Conservation (phyloP, 2,329 filamentous ascomycete species). For the Ceratocystis cubensis region DNA sequence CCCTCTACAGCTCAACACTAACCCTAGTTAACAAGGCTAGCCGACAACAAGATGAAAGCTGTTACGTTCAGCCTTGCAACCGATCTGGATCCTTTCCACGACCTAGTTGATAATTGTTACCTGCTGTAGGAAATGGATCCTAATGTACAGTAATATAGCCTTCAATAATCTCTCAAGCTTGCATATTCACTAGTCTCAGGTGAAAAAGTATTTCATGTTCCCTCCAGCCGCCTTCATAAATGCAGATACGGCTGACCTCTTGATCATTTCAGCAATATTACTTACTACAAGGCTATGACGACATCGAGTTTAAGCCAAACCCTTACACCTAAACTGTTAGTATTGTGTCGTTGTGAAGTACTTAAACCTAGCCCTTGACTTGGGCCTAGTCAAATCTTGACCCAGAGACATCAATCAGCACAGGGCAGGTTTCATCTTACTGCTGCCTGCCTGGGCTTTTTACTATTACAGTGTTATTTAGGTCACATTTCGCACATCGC, state of each 20-base stretch:
- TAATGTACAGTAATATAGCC: background rate
- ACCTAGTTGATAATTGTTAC: background rate
- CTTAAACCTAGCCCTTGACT: too few relatives aligned
- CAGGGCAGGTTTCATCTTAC: background rate
- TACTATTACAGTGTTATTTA: background rate
- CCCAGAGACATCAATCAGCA: background rate
- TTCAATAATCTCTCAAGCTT: background rate
- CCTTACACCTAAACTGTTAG: background rate
- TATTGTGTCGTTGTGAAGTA: too few relatives aligned
- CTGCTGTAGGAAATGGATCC: background rate
- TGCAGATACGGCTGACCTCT: background rate
- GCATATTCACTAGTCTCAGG: background rate
- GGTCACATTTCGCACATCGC: background rate
- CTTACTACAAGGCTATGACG: conserved; percentile 1
- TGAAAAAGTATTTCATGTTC: background rate
- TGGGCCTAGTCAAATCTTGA: background rate
- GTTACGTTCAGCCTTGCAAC: background rate
- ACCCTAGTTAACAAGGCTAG: background rate
- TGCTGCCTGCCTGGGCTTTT: background rate
- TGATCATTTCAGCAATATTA: background rate
- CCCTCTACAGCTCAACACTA: background rate
- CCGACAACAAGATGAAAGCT: background rate
- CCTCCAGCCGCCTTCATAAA: background rate
- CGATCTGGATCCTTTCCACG: background rate
- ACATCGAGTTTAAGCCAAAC: background rate